Percentiles rank a stretch among this genome's conserved stretches.
Evolutionary conservation across 352 stramenopile genomes (phyloP).

Genomic region (Globisporangium orthogonon): DNA sequence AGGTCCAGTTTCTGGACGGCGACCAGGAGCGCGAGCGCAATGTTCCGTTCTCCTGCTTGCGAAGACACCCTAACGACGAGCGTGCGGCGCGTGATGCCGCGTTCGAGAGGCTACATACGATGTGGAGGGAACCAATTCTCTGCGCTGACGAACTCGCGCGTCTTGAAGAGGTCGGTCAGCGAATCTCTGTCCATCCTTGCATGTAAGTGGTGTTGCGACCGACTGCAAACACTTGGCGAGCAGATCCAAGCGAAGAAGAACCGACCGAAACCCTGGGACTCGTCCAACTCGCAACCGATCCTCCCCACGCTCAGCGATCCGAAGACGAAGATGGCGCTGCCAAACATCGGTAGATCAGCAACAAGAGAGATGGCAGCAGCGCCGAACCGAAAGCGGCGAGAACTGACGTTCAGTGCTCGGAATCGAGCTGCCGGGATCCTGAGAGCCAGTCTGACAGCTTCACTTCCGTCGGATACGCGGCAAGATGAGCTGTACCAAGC

Average conservation of each 20-base stretch:
- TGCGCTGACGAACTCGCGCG: conserved; percentile 29
- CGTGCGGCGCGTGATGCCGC: conserved; percentile 12
- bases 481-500: conserved; percentile 32
- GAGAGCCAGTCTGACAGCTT: conserved; percentile 10
- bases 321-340: neutral
- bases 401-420: conserved; percentile 12
- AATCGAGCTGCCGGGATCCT: conserved; percentile 14
- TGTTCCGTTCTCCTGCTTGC: conserved; percentile 31
- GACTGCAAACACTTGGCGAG: neutral
- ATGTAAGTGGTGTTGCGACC: neutral
- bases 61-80: conserved; percentile 23
- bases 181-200: neutral
- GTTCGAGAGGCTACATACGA: conserved; percentile 27
- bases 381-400: neutral
- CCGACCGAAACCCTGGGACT: conserved; percentile 21
- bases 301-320: neutral
- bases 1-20: conserved; percentile 45
- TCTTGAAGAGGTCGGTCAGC: conserved; percentile 26
- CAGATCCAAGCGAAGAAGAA: conserved; percentile 21
- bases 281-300: neutral
- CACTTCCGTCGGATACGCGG: neutral
- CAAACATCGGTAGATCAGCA: neutral
- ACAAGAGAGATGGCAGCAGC: neutral
- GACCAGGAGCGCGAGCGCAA: conserved; percentile 37
- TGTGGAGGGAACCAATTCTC: conserved; percentile 26